A percentile compares a stretch with the other conserved stretches of the same genome.
These are phyloP conservation scores for Xylariomycetidae sp. DNA, from an alignment of 2,329 filamentous ascomycete genomes.

Conservation along the genomic window DNA sequence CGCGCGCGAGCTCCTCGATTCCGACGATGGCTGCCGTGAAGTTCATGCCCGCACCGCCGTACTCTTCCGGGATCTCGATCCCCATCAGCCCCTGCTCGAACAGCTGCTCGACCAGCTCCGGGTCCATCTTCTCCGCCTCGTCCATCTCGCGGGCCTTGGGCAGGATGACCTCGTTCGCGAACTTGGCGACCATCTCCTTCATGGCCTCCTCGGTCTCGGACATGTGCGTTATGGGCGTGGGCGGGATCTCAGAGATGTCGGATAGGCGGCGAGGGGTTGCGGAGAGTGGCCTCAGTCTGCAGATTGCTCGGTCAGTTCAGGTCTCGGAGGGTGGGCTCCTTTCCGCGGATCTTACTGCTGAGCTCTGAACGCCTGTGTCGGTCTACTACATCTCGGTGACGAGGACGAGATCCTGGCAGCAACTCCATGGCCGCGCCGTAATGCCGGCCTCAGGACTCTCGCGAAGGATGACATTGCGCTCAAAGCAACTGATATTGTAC, in stretches of 20 bases:
- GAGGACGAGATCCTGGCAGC: constrained; percentile 22
- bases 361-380: constrained; percentile 20
- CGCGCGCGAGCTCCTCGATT: constrained; percentile 91
- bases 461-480: constrained; percentile 42
- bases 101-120: constrained; percentile 77
- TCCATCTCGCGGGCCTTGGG: constrained; percentile 97
- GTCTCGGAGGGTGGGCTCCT: too few species aligned
- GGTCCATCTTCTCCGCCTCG: constrained; percentile 91
- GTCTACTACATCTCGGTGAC: constrained; percentile 20
- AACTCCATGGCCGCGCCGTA: constrained; percentile 38
- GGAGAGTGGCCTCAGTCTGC: constrained; percentile 43
- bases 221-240: constrained; percentile 88
- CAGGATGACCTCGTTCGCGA: constrained; percentile 80
- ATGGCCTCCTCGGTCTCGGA: constrained; percentile 87
- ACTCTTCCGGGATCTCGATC: constrained; percentile 95
- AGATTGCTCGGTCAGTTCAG: too few species aligned
- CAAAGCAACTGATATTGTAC: constrained; percentile 3
- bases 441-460: constrained; percentile 44
- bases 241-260: constrained; percentile 71
- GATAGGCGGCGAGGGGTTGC: constrained; percentile 50
- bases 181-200: constrained; percentile 84
- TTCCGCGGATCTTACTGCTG: constrained; percentile 33
- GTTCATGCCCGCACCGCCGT: constrained; percentile 95
- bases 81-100: constrained; percentile 98
- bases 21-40: constrained; percentile 94